These are phyloP conservation scores for Panellus pusillus DNA, from an alignment of 768 basidiomycete genomes.

Conservation along the genomic window DNA sequence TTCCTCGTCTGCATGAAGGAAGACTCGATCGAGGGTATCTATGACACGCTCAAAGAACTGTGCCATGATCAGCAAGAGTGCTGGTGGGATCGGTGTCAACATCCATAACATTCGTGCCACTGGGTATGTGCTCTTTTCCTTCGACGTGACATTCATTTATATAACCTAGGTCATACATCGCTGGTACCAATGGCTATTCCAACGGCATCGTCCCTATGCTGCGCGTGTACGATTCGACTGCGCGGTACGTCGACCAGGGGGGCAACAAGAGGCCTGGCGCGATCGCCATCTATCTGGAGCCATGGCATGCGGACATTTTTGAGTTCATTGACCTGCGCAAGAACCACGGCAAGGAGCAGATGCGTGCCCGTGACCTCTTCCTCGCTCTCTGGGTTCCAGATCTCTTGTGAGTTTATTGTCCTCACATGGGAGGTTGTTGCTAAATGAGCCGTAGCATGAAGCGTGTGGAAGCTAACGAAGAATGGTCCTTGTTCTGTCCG, in stretches of 20 bases:
- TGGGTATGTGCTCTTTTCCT: conserved; percentile 51
- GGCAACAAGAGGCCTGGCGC: conserved; percentile 99
- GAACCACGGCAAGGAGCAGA: conserved; percentile 99
- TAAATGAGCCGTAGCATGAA: conserved; percentile 70
- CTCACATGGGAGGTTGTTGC: not conserved
- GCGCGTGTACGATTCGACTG: conserved; percentile 95
- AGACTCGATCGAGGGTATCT: conserved; percentile 98
- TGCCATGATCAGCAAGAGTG: conserved; percentile 99
- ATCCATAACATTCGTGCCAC: conserved; percentile 97
- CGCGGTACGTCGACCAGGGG: conserved; percentile 98
- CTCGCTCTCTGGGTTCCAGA: conserved; percentile 99
- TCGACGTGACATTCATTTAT: not conserved
- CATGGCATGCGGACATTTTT: conserved; percentile 99
- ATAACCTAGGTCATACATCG: conserved; percentile 83
- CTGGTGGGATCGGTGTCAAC: conserved; percentile 94
- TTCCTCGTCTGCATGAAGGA: conserved; percentile 99
- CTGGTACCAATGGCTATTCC: conserved; percentile 98
- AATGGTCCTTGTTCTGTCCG: conserved; percentile 98
- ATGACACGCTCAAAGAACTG: conserved; percentile 97
- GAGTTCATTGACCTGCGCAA: conserved; percentile 97
- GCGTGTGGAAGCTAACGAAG: conserved; percentile 83
- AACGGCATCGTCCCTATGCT: conserved; percentile 99
- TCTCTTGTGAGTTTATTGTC: conserved; percentile 69
- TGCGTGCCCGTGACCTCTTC: conserved; percentile 94
- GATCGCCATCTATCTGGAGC: conserved; percentile 97